phyloP scores from a whole-genome alignment of 2,329 filamentous ascomycete species.

The Botrytis medusae region DNA sequence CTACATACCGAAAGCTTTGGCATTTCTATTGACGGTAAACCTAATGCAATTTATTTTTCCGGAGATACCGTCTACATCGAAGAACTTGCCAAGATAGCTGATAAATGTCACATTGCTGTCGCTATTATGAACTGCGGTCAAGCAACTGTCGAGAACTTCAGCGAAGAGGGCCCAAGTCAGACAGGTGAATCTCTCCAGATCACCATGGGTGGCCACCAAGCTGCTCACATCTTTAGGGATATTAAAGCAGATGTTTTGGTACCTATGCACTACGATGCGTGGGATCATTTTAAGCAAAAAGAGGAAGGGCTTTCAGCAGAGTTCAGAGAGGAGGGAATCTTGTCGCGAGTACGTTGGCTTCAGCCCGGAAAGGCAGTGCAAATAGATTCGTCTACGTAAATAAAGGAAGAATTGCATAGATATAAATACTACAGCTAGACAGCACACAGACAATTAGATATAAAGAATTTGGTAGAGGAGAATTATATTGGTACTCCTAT shows the following conservation, averaged over 20 bases:
- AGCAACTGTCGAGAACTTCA: background rate
- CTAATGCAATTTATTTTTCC: background rate
- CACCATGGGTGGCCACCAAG: background rate
- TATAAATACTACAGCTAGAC: too few relatives aligned
- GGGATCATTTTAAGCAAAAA: background rate
- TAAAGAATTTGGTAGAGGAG: too few relatives aligned
- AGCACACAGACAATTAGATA: too few relatives aligned
- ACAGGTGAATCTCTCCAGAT: background rate
- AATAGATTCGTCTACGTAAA: background rate
- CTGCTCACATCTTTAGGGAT: background rate
- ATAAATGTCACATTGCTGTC: background rate
- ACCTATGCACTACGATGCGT: background rate
- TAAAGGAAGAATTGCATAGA: background rate
- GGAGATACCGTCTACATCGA: constrained; percentile 10
- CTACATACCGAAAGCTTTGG: background rate
- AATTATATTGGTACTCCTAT: too few relatives aligned
- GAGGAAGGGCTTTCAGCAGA: background rate
- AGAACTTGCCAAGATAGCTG: background rate
- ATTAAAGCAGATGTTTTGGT: background rate
- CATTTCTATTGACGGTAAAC: background rate
- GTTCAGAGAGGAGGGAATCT: background rate
- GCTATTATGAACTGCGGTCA: background rate
- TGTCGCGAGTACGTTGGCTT: background rate
- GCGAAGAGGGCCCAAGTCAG: background rate
- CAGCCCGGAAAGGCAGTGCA: background rate